Percentiles rank a stretch among this genome's conserved stretches.
These are phyloP conservation scores for Teunomyces gatunensis DNA, from an alignment of 805 yeast genomes.

Conservation along the genomic window DNA sequence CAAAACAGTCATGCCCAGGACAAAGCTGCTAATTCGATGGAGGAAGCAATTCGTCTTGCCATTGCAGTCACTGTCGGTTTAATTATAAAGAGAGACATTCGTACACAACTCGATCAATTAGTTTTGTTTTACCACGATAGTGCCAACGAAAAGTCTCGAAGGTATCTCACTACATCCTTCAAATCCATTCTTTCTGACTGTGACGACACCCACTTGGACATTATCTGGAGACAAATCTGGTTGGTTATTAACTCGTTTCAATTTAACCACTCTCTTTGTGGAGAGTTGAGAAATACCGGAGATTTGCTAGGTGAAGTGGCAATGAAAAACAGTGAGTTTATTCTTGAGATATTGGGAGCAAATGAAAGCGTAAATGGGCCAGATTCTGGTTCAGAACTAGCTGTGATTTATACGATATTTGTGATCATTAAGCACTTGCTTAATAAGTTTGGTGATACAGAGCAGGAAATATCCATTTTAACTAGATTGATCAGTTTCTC, in stretches of 20 bases:
- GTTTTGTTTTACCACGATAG: slow-evolving; percentile 6
- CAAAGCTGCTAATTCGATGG: slow-evolving; percentile 4
- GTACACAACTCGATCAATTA: slow-evolving; percentile 4
- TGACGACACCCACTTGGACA: slow-evolving; percentile 19
- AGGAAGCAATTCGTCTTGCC: slow-evolving; percentile 7
- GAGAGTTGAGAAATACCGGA: slow-evolving; percentile 34
- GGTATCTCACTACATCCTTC: slow-evolving; percentile 13
- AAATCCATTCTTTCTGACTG: slow-evolving; percentile 15
- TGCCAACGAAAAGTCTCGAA: slow-evolving; percentile 4
- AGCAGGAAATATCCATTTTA: slow-evolving; percentile 11
- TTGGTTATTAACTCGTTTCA: slow-evolving; percentile 12
- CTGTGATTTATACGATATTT: slow-evolving; percentile 26
- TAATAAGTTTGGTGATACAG: slow-evolving; percentile 13
- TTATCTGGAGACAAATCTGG: slow-evolving; percentile 25
- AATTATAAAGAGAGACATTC: slow-evolving; percentile 7
- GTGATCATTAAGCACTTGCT: slow-evolving; percentile 35
- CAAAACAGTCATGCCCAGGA: slow-evolving; percentile 2
- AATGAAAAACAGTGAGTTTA: slow-evolving; percentile 10
- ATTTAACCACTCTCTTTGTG: slow-evolving; percentile 14
- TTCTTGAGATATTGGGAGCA: slow-evolving; percentile 15
- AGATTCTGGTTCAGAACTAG: not conserved
- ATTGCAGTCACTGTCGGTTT: slow-evolving; percentile 10
- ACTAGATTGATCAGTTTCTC: slow-evolving; percentile 14
- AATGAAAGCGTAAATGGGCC: not conserved
- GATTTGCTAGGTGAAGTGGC: slow-evolving; percentile 32